A percentile compares a stretch with the other conserved stretches of the same genome.
Conservation (phyloP, 2,329 filamentous ascomycete genomes). For the Sarocladiaceae sp. region DNA sequence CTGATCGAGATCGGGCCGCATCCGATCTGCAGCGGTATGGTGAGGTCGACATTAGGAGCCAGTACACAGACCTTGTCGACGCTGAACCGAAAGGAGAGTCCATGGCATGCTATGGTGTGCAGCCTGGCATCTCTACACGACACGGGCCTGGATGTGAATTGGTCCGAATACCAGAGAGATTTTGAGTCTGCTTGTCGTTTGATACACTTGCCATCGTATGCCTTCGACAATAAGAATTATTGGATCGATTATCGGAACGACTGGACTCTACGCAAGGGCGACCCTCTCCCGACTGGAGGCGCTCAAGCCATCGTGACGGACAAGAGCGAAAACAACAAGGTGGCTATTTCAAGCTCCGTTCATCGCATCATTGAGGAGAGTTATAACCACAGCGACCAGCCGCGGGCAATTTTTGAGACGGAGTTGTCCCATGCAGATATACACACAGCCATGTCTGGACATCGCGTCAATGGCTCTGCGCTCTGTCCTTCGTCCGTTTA, state of each 20-base stretch:
- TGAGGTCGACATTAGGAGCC: too few species aligned
- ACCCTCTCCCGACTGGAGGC: too few species aligned
- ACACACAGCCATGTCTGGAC: neutral
- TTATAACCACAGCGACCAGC: too few species aligned
- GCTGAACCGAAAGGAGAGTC: constrained; percentile 55
- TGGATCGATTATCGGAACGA: constrained; percentile 60
- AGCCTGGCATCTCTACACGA: constrained; percentile 54
- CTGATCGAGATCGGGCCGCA: too few species aligned
- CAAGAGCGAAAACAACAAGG: constrained; percentile 59
- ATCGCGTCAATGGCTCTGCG: neutral
- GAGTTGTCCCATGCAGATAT: neutral
- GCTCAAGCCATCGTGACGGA: too few species aligned
- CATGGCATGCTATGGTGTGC: constrained; percentile 57
- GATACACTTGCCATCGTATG: constrained; percentile 62
- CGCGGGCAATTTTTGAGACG: neutral
- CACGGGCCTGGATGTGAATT: constrained; percentile 60
- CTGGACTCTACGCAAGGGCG: constrained; percentile 61
- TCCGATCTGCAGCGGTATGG: too few species aligned
- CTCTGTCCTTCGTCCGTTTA: constrained; percentile 28
- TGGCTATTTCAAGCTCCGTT: constrained; percentile 43
- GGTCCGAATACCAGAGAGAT: constrained; percentile 61
- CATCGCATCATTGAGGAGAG: neutral
- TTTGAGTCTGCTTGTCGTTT: constrained; percentile 38
- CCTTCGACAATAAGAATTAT: constrained; percentile 68
- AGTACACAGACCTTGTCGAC: constrained; percentile 44